Percentiles rank a stretch among this genome's conserved stretches.
phyloP scores from a whole-genome alignment of 2,329 filamentous ascomycete genomes.

The Fusarium agapanthi region DNA sequence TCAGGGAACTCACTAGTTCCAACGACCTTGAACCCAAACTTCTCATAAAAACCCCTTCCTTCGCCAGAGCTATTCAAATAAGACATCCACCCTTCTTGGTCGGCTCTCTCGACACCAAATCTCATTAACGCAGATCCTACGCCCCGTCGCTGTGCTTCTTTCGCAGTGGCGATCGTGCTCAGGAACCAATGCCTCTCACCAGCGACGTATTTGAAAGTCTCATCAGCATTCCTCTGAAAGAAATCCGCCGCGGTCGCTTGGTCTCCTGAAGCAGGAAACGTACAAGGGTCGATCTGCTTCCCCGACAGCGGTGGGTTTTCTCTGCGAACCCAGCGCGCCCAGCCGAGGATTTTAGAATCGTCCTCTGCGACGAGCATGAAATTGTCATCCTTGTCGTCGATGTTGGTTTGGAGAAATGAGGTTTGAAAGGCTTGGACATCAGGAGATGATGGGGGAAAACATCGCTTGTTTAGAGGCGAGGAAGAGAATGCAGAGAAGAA shows the following conservation, averaged over 20 bases:
- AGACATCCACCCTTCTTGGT: constrained; percentile 41
- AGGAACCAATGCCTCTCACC: constrained; percentile 46
- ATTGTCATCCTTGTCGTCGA: constrained; percentile 43
- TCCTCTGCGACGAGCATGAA: constrained; percentile 44
- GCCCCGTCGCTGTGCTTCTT: constrained; percentile 45
- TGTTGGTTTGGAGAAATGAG: constrained; percentile 35
- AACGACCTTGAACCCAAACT: constrained; percentile 42
- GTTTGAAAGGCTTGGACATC: constrained; percentile 32
- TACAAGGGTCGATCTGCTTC: constrained; percentile 37
- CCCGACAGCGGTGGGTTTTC: constrained; percentile 19
- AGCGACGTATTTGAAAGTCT: constrained; percentile 37
- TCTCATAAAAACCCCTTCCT: constrained; percentile 43
- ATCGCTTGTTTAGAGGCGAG: constrained; percentile 44
- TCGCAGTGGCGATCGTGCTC: constrained; percentile 45
- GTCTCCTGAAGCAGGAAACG: constrained; percentile 40
- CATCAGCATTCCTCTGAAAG: constrained; percentile 48
- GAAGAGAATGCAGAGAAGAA: constrained; percentile 45
- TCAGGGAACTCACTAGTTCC: constrained; percentile 34
- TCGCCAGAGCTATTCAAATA: constrained; percentile 43
- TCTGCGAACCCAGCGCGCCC: constrained; percentile 48
- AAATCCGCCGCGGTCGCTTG: constrained; percentile 51
- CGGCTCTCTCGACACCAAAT: constrained; percentile 44
- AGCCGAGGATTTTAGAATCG: constrained; percentile 41
- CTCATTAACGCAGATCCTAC: constrained; percentile 47
- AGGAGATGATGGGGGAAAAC: constrained; percentile 41